Base-by-base conservation (phyloP, 1,284 basidiomycete species). In the Rhizopogon hawkerae region DNA sequence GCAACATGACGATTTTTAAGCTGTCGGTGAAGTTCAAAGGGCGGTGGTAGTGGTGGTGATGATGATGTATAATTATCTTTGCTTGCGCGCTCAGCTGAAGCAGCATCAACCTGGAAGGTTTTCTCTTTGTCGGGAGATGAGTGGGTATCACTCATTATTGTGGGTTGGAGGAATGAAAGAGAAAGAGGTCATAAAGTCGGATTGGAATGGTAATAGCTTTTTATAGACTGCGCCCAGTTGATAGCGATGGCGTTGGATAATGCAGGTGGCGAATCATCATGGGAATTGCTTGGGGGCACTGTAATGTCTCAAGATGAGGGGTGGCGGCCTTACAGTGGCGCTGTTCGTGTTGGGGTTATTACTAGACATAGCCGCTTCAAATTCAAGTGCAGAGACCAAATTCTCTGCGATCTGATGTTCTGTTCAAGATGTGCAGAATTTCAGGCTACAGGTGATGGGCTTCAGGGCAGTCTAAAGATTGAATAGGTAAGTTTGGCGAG, bases 1-100 rank as follows among this genome's bases (percentile, higher is more conserved):
- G 65, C 61, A 9, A 63, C 54, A 56, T 67, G 65, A 5, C 64
- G 64, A 46, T 60, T 66, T 46, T 65, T 60, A 3, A 67, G 49
- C 41, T 53, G 54, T 26, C 62, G 61, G 4, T 55, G 46, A 39
- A 62, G 61, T 10, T 35, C 43, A 1, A 31, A 6, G 3, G 48
- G 18, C 3, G 46, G 47, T 18, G 14, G 3, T 21, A 1, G 16
- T 16, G 46, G 47, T 18, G 14, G 3, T 21, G 21, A 21, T 21
- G 21, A 21, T 2, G 23, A 18, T 5, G 11, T 6, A 33, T 38
- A 10, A 5, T 35, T 35, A 7, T 4, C 21, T 24, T 50, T 36
- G 8, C 29, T 48, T 24, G 31, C 46, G 8, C 6, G 46, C 9
- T 34, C 47, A 2, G 31, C 46, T 29, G 24, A 47, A 46, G 31